Conservation (phyloP, 768 basidiomycete genomes). For the Boletus tomentosulus region DNA sequence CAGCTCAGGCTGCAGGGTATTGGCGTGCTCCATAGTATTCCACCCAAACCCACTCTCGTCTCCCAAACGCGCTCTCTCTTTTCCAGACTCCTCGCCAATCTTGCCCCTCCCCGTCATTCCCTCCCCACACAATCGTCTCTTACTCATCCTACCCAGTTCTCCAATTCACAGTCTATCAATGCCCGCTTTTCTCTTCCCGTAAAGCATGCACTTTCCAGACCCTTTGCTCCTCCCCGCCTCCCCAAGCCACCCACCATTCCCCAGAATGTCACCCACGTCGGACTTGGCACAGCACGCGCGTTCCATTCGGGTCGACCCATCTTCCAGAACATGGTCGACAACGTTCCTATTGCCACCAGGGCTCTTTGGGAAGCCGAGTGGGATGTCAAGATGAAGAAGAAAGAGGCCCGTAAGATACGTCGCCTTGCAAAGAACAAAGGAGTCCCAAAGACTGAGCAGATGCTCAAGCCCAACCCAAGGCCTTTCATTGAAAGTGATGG, state of each 20-base stretch:
- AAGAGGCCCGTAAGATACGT: slow-evolving; percentile 26
- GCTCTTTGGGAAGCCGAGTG: slow-evolving; percentile 73
- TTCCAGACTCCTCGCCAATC: slow-evolving; percentile 49
- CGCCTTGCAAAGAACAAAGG: slow-evolving; percentile 20
- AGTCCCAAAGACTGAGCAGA: slow-evolving; percentile 23
- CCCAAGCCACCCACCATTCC: slow-evolving; percentile 54
- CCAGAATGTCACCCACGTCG: slow-evolving; percentile 57
- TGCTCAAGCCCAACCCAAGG: slow-evolving; percentile 24
- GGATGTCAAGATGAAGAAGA: slow-evolving; percentile 53
- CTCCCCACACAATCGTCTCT: slow-evolving; percentile 8
- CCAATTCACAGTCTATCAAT: slow-evolving; percentile 40
- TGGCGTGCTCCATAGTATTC: background rate
- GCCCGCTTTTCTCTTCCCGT: slow-evolving; percentile 55
- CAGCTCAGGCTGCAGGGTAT: slow-evolving; percentile 23
- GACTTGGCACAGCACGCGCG: slow-evolving; percentile 70
- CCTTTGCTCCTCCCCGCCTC: slow-evolving; percentile 45
- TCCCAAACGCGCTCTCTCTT: slow-evolving; percentile 53
- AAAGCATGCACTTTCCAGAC: slow-evolving; percentile 47
- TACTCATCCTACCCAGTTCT: slow-evolving; percentile 11
- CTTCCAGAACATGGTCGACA: slow-evolving; percentile 76
- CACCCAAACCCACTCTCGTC: slow-evolving; percentile 23
- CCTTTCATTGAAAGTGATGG: slow-evolving; percentile 7
- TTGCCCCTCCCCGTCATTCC: slow-evolving; percentile 25
- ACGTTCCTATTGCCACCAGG: slow-evolving; percentile 72
- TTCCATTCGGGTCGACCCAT: slow-evolving; percentile 72